Conservation (phyloP, 805 yeast genomes). For the Candida broadrunensis region DNA sequence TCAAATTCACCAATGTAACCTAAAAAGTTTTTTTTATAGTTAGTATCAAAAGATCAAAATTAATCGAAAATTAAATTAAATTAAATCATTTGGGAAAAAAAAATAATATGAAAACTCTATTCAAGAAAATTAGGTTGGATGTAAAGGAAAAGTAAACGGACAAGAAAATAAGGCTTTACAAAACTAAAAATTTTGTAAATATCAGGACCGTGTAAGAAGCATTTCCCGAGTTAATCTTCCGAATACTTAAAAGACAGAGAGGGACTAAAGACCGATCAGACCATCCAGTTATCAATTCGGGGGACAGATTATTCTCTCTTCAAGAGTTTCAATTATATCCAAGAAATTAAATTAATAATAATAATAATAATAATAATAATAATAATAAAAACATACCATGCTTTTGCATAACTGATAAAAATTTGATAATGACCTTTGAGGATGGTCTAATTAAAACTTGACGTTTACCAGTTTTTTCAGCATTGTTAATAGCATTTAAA, state of each 20-base stretch:
- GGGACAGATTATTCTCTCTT: constrained; percentile 9
- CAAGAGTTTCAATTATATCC: not conserved
- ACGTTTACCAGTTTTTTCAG: constrained; percentile 99
- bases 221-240: constrained; percentile 68
- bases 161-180: constrained; percentile 22
- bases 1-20: constrained; percentile 98
- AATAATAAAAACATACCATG: constrained; percentile 45
- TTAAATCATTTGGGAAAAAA: not conserved
- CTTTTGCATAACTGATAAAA: constrained; percentile 94
- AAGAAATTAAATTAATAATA: not conserved
- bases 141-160: constrained; percentile 73
- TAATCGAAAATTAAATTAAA: too few species aligned
- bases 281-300: constrained; percentile 99
- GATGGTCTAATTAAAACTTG: constrained; percentile 98
- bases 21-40: constrained; percentile 13
- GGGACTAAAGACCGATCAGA: constrained; percentile 82
- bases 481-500: constrained; percentile 95
- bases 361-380: not conserved
- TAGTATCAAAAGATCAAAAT: constrained; percentile 12
- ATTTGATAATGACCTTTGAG: constrained; percentile 96
- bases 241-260: constrained; percentile 97
- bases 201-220: constrained; percentile 66
- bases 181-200: too few species aligned
- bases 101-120: too few species aligned
- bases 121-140: too few species aligned